Evolutionary conservation across 148 eudicot genomes (phyloP).

Genomic region (Cornus controversa): DNA sequence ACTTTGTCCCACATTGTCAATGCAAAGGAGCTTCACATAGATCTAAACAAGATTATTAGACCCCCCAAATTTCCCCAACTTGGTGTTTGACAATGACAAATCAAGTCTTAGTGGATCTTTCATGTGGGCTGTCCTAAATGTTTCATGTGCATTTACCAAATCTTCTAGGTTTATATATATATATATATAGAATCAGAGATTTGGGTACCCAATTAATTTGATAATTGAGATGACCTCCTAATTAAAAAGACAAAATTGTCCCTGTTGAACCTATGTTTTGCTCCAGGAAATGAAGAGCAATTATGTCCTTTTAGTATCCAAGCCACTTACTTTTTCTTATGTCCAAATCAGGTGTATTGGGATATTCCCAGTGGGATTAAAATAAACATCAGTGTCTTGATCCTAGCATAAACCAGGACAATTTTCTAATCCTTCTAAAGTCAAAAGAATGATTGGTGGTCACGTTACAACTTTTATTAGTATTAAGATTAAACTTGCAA

Average conservation of each 20-base stretch:
- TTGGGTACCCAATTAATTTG: background rate
- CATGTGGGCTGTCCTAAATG: no score
- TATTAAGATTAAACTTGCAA: background rate
- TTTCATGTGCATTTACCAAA: background rate
- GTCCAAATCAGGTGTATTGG: slow-evolving; percentile 15
- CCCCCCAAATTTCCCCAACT: background rate
- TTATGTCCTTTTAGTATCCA: background rate
- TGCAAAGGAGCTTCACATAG: background rate
- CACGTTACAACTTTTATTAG: background rate
- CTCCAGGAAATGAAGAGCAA: no score
- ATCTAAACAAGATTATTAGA: background rate
- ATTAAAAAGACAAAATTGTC: background rate
- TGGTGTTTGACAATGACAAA: background rate
- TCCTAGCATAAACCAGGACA: background rate
- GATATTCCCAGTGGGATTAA: slow-evolving; percentile 12
- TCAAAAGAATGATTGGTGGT: slow-evolving; percentile 15
- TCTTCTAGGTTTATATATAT: background rate
- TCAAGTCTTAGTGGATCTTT: slow-evolving; percentile 14
- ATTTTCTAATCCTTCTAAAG: slow-evolving; percentile 4
- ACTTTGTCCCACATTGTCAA: background rate
- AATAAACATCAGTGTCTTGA: slow-evolving; percentile 6
- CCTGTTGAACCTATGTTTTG: background rate
- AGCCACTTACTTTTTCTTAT: background rate
- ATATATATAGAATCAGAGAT: background rate
- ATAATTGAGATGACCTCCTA: background rate